Conservation (phyloP, 140 eudicot species). For the Anethum foeniculum region DNA sequence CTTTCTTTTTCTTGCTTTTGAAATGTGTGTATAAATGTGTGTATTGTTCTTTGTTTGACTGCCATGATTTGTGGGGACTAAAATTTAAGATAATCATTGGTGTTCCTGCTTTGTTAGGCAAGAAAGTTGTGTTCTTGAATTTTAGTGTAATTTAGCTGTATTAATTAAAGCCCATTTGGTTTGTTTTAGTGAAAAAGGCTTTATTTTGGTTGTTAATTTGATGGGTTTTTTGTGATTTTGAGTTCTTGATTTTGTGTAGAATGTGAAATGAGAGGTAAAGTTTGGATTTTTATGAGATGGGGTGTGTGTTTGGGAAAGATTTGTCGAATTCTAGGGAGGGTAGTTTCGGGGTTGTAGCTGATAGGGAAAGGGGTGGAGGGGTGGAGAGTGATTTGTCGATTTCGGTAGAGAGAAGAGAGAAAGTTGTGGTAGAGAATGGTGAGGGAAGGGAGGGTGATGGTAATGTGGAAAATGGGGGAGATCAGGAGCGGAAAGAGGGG, state of each 20-base stretch:
- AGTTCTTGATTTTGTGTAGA: slow-evolving; percentile 4
- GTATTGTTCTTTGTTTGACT: slow-evolving; percentile 14
- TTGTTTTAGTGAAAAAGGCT: neutral
- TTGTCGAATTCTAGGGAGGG: slow-evolving; percentile 27
- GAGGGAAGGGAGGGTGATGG: slow-evolving; percentile 25
- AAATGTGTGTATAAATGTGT: neutral
- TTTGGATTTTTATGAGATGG: slow-evolving; percentile 33
- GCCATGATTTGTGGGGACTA: slow-evolving; percentile 30
- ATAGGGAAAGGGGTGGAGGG: slow-evolving; percentile 29
- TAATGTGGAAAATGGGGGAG: slow-evolving; percentile 28
- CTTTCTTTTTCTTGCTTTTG: slow-evolving; percentile 14
- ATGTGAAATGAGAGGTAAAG: slow-evolving; percentile 27
- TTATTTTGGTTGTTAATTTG: neutral
- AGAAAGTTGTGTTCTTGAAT: slow-evolving; percentile 24
- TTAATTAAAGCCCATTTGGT: neutral
- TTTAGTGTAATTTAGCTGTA: slow-evolving; percentile 14
- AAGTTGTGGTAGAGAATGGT: slow-evolving; percentile 22
- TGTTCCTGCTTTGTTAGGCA: slow-evolving; percentile 32
- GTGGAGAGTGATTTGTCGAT: slow-evolving; percentile 34
- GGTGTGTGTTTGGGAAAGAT: slow-evolving; percentile 48
- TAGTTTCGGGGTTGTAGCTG: slow-evolving; percentile 22
- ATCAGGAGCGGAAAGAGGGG: slow-evolving; percentile 30
- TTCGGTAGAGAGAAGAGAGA: slow-evolving; percentile 54
- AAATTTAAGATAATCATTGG: slow-evolving; percentile 21
- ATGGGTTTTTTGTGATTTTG: neutral